Evolutionary conservation across 2,329 filamentous ascomycete species (phyloP).

Genomic region (Pyricularia grisea): DNA sequence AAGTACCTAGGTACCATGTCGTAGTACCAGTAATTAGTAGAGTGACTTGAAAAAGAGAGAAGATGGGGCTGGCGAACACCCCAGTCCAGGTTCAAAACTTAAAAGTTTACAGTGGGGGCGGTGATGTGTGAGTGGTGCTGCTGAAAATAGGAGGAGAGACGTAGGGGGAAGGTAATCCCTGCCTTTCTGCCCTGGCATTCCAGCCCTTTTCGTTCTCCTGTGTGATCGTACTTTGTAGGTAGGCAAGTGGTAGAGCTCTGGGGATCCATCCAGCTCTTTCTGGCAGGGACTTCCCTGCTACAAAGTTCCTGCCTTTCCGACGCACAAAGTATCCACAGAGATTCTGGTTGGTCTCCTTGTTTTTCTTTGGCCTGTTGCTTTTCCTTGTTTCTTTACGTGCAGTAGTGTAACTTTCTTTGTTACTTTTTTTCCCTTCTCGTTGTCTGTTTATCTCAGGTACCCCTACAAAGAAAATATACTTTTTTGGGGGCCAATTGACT

Average conservation of each 20-base stretch:
- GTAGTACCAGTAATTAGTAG: too few relatives aligned
- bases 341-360: neutral
- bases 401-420: neutral
- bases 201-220: neutral
- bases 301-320: neutral
- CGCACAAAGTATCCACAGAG: neutral
- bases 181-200: neutral
- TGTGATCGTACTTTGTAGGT: too few relatives aligned
- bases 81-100: neutral
- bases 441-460: too few relatives aligned
- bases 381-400: neutral
- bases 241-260: neutral
- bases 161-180: neutral
- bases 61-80: neutral
- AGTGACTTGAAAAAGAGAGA: neutral
- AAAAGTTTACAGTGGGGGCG: neutral
- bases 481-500: too few relatives aligned
- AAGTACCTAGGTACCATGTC: too few relatives aligned
- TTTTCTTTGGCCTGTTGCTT: neutral
- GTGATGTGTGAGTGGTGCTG: neutral
- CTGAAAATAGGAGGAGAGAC: neutral
- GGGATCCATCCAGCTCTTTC: neutral
- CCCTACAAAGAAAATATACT: too few relatives aligned
- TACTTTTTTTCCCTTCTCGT: too few relatives aligned
- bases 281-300: neutral